Conservation (phyloP, 164 flowering plant species). For the Berberis vulgaris region DNA sequence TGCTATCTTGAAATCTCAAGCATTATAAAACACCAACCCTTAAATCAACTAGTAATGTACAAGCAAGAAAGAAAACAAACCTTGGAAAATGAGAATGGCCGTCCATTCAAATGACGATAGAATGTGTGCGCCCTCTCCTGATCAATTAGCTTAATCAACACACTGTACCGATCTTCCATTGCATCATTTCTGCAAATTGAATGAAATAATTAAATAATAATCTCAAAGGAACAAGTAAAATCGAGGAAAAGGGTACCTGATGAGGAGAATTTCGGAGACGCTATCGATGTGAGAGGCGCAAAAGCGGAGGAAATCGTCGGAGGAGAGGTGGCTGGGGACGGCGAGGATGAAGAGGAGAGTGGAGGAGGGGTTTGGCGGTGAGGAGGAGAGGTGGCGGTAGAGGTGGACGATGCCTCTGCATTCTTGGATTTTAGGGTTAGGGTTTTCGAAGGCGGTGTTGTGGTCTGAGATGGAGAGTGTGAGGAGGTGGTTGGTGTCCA, state of each 20-base stretch:
- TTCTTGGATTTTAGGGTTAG: slow-evolving; percentile 31
- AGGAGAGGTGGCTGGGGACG: slow-evolving; percentile 67
- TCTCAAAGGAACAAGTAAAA: not conserved
- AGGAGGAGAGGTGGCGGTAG: slow-evolving; percentile 44
- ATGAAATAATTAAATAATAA: not conserved
- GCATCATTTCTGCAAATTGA: slow-evolving; percentile 61
- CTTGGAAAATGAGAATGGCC: slow-evolving; percentile 56
- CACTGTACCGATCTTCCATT: slow-evolving; percentile 83
- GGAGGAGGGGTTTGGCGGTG: slow-evolving; percentile 26
- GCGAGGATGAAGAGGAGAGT: slow-evolving; percentile 64
- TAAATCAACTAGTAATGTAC: not conserved
- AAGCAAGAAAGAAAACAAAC: slow-evolving; percentile 18
- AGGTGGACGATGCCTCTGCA: slow-evolving; percentile 73
- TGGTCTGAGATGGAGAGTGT: slow-evolving; percentile 1
- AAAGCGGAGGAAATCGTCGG: slow-evolving; percentile 58
- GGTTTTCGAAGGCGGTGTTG: slow-evolving; percentile 11
- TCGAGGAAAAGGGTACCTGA: slow-evolving; percentile 34
- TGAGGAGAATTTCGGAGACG: slow-evolving; percentile 43
- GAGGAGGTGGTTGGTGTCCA: slow-evolving; percentile 43
- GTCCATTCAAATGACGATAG: slow-evolving; percentile 52
- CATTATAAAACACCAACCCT: too few relatives aligned
- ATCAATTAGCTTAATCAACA: slow-evolving; percentile 45
- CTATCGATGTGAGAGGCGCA: slow-evolving; percentile 42
- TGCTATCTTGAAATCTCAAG: too few relatives aligned
- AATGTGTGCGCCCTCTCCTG: slow-evolving; percentile 51